Evolutionary conservation across 306 rosid species (phyloP), one percentile per base, ranked within the genome.

Genomic region (Betula pendula): DNA sequence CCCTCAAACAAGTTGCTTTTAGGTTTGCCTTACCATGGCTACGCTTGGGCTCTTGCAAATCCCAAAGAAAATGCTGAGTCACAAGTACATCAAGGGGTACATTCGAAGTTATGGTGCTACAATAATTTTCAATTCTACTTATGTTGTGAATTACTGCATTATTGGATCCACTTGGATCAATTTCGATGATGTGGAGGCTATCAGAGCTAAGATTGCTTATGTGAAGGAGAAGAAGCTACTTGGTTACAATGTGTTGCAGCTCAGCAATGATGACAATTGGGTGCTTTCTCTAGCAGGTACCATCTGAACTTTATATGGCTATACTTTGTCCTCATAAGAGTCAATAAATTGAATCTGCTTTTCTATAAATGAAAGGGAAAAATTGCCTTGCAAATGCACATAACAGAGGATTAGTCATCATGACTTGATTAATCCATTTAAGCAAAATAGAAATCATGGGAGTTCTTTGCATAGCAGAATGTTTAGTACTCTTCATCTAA

Each of bases 201-300:
- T 89, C 48, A 86, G 35, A 47, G 56, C 82, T 24, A 89, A 89
- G 69, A 83, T 89, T 80, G 75, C 83, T 42, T 86, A 84, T 82
- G 89, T 87, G 16, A 86, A 63, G 81, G 22, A 82, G 73, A 89
- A 73, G 77, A 81, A 78, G 5, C 72, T 89, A 56, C 80, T 81
- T 53, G 90, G 92, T 53, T 89, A 86, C 84, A 73, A 0, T 22
- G 90, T 80, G 53, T 80, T 71, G n/a, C 83, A 76, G 74, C n/a
- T 72, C 2, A 81, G 29, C 35, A 80, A 80, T 79, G 92, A 88
- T 15, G 87, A 88, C 49, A 82, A 86, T 31, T 88, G 92, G 92
- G 82, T 70, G 63, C 90, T 88, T 75, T 86, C 88, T 19, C 75
- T 27, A 5, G 84, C 84, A 70, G 84, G 84, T 81, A 43, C 24